A percentile compares a stretch with the other conserved stretches of the same genome.
Evolutionary conservation across 1,284 basidiomycete species (phyloP).

Genomic region (Leccinum huronense): DNA sequence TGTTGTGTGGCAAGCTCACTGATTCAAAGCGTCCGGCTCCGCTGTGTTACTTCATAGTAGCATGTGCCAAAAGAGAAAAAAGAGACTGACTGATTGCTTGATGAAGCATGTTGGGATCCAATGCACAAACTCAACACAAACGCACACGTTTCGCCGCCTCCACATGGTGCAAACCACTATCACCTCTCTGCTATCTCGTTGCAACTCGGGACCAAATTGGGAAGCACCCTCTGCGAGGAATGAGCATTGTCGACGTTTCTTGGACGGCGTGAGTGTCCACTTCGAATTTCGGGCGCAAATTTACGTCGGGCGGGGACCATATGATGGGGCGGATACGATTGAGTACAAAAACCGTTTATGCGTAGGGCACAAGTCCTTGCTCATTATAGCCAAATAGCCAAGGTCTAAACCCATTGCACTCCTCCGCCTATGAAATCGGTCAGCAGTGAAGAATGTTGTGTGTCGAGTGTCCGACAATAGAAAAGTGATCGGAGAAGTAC

Average conservation of each 20-base stretch:
- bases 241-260: not conserved
- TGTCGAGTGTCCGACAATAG: not conserved
- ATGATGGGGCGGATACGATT: conserved; percentile 1
- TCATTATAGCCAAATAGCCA: not conserved
- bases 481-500: not conserved
- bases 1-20: conserved; percentile 7
- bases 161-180: conserved; percentile 1
- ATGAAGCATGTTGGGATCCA: not conserved
- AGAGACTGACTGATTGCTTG: not conserved
- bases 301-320: conserved; percentile 3
- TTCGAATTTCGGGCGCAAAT: not conserved
- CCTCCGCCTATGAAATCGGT: conserved; percentile 5
- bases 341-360: not conserved
- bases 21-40: not conserved
- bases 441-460: not conserved
- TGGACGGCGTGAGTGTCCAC: not conserved
- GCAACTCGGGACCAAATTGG: conserved; percentile 1
- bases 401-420: not conserved
- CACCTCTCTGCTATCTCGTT: conserved; percentile 1
- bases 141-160: conserved; percentile 1
- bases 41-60: conserved; percentile 3
- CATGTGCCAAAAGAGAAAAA: not conserved
- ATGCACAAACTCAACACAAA: conserved; percentile 1
- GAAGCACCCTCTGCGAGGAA: conserved; percentile 1
- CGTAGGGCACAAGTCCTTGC: not conserved